A percentile compares a stretch with the other conserved stretches of the same genome.
phyloP scores from a whole-genome alignment of 106 monocot species.

The Allium fistulosum region DNA sequence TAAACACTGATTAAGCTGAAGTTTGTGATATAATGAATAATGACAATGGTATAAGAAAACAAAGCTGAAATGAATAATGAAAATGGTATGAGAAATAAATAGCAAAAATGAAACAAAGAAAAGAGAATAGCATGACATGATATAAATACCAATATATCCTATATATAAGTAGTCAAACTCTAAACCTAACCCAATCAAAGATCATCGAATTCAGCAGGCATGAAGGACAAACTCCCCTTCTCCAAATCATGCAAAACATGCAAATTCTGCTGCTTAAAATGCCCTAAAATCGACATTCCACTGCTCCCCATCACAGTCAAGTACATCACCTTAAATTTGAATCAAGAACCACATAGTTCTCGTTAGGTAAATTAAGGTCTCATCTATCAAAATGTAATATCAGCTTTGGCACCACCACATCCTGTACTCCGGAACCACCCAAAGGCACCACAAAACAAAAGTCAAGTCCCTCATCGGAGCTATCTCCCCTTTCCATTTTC shows the following conservation, averaged over 20 bases:
- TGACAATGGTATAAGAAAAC: no score
- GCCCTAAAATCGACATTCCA: conserved; percentile 14
- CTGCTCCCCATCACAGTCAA: conserved; percentile 22
- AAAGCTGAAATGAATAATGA: no score
- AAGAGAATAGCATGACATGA: no score
- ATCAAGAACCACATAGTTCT: conserved; percentile 12
- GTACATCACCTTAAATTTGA: conserved; percentile 28
- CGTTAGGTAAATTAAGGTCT: conserved; percentile 39
- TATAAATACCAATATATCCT: no score
- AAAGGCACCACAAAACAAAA: conserved; percentile 34
- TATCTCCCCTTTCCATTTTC: conserved; percentile 33
- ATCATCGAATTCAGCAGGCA: conserved; percentile 30
- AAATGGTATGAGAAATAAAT: no score
- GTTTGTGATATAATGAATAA: no score
- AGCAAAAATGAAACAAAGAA: no score
- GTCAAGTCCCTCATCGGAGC: conserved; percentile 28
- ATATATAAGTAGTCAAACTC: no score
- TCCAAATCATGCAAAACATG: conserved; percentile 37
- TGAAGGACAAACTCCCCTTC: conserved; percentile 10
- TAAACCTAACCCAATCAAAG: conserved; percentile 7
- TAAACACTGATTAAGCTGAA: no score
- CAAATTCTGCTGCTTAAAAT: conserved; percentile 69
- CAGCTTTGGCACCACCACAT: conserved; percentile 44
- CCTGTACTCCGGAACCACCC: neutral
- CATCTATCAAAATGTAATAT: conserved; percentile 47